These are phyloP conservation scores for Trichosporon inkin DNA, from an alignment of 1,284 basidiomycete species.

Conservation along the genomic window DNA sequence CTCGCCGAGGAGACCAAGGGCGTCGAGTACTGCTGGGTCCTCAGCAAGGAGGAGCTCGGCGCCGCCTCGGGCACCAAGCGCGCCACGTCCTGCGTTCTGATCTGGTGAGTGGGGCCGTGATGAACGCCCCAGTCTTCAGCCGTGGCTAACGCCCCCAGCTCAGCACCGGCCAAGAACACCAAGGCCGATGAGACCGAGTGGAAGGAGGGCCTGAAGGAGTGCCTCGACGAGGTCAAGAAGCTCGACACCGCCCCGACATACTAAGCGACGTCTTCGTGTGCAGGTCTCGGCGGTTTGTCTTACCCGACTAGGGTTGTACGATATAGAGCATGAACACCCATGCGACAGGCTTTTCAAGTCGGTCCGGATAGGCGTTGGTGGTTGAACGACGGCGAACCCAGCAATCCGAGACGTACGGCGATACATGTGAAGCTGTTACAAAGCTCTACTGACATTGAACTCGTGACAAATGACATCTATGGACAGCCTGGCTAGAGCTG, in stretches of 20 bases:
- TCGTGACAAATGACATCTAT: background rate
- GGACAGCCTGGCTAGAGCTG: background rate
- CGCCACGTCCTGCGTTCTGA: slow-evolving; percentile 95
- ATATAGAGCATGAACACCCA: slow-evolving; percentile 18
- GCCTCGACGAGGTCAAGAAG: slow-evolving; percentile 76
- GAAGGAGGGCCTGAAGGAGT: slow-evolving; percentile 64
- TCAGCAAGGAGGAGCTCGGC: slow-evolving; percentile 76
- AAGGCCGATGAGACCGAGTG: slow-evolving; percentile 59
- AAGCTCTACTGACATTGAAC: no score
- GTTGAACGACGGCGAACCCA: no score
- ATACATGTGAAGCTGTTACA: no score
- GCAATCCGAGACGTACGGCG: no score
- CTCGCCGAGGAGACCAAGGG: slow-evolving; percentile 83
- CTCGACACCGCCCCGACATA: slow-evolving; percentile 49
- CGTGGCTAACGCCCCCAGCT: slow-evolving; percentile 25
- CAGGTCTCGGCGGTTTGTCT: background rate
- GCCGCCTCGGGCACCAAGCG: slow-evolving; percentile 94
- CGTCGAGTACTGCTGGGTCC: slow-evolving; percentile 75
- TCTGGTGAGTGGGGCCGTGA: slow-evolving; percentile 53
- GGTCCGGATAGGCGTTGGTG: no score
- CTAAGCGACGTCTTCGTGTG: slow-evolving; percentile 4
- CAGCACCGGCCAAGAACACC: slow-evolving; percentile 51
- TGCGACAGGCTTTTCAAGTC: slow-evolving; percentile 3
- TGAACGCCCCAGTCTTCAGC: background rate
- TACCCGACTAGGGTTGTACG: slow-evolving; percentile 16